A percentile compares a stretch with the other conserved stretches of the same genome.
These are phyloP conservation scores for Mollisia scopiformis DNA, from an alignment of 2,329 filamentous ascomycete genomes.

Conservation along the genomic window DNA sequence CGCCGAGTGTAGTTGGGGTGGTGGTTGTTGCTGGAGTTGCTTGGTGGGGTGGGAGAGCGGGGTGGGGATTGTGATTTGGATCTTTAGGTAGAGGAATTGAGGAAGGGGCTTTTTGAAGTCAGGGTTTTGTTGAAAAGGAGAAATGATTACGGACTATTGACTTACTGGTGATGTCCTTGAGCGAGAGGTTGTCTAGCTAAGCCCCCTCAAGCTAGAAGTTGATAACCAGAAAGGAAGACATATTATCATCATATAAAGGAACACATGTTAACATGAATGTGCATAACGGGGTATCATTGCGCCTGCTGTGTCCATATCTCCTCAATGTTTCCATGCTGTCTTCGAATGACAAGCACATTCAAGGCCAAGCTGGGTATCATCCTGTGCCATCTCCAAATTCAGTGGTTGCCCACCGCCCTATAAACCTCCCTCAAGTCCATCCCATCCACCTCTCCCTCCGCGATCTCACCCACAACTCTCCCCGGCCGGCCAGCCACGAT, in stretches of 20 bases:
- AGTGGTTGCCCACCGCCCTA: constrained; percentile 61
- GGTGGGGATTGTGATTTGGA: constrained; percentile 3
- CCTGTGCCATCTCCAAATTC: neutral
- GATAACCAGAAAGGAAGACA: too few species aligned
- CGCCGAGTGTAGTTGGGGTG: constrained; percentile 8
- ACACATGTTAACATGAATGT: neutral
- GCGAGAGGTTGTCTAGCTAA: too few species aligned
- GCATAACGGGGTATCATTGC: neutral
- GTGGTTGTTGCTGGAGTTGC: constrained; percentile 8
- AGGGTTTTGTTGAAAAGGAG: neutral
- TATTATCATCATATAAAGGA: too few species aligned
- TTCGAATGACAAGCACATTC: too few species aligned
- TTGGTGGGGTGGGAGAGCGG: constrained; percentile 11
- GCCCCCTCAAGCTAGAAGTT: too few species aligned
- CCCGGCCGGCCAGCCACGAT: constrained; percentile 86
- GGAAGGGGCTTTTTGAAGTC: neutral
- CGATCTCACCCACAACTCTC: constrained; percentile 78
- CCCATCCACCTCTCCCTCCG: constrained; percentile 68
- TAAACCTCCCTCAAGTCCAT: constrained; percentile 68
- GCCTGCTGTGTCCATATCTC: neutral
- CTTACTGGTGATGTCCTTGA: too few species aligned
- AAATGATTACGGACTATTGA: too few species aligned
- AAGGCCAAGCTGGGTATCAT: too few species aligned
- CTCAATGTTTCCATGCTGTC: neutral
- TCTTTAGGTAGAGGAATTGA: neutral